These are phyloP conservation scores for Cytospora piceae DNA, from an alignment of 2,329 filamentous ascomycete genomes.

Conservation along the genomic window DNA sequence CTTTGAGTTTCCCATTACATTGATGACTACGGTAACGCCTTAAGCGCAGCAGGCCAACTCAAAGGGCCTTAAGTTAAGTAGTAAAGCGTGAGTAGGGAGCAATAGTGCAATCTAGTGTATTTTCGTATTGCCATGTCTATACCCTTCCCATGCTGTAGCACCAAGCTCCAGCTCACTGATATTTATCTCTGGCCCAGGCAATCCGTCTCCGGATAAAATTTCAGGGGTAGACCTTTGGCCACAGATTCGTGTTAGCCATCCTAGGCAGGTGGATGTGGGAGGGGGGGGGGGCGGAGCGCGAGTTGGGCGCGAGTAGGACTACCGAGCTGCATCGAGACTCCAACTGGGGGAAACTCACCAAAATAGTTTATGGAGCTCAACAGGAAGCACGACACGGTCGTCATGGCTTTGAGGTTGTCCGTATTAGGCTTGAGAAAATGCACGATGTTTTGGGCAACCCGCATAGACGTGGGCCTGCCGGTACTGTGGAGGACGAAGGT, in stretches of 20 bases:
- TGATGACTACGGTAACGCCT: no score
- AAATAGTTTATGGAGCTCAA: not conserved
- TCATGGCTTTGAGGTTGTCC: not conserved
- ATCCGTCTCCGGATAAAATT: not conserved
- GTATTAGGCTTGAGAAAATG: not conserved
- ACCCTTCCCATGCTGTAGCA: no score
- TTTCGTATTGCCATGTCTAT: no score
- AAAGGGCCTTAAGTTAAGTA: no score
- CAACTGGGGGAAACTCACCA: not conserved
- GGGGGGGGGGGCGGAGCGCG: not conserved
- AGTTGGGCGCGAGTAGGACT: no score
- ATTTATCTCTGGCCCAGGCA: no score
- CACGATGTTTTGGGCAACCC: not conserved
- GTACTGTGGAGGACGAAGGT: not conserved
- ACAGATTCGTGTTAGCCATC: not conserved
- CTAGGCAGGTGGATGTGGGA: not conserved
- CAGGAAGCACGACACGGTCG: not conserved
- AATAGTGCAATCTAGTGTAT: no score
- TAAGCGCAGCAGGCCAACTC: no score
- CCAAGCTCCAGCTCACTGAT: no score
- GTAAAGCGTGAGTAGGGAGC: no score
- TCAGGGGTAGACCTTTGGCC: not conserved
- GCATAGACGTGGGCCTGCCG: not conserved
- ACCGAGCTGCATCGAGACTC: not conserved
- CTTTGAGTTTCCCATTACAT: no score